phyloP scores from a whole-genome alignment of 768 basidiomycete genomes.

The Naematelia encephala region DNA sequence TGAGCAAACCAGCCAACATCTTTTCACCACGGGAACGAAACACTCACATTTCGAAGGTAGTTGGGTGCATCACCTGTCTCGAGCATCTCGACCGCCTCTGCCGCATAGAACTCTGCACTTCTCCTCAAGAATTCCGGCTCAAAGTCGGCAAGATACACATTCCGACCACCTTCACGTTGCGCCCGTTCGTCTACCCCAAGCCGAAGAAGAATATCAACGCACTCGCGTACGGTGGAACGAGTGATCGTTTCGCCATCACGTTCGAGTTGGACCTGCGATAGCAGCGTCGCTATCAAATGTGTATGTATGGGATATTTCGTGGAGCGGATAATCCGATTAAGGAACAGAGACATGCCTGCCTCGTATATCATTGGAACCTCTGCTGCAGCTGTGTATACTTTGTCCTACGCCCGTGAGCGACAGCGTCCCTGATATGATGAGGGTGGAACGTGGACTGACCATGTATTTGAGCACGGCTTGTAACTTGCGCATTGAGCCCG shows the following conservation, averaged over 20 bases:
- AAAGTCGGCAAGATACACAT: constrained; percentile 76
- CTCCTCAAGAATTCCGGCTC: constrained; percentile 76
- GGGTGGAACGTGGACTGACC: constrained; percentile 60
- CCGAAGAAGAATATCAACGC: constrained; percentile 76
- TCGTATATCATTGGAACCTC: constrained; percentile 75
- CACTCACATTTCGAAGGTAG: constrained; percentile 71
- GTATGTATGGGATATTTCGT: constrained; percentile 67
- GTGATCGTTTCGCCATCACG: constrained; percentile 87
- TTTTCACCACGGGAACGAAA: constrained; percentile 6
- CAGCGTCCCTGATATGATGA: too few relatives aligned
- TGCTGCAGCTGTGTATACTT: constrained; percentile 73
- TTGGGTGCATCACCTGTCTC: constrained; percentile 73
- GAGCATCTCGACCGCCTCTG: constrained; percentile 68
- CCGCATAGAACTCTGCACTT: constrained; percentile 72
- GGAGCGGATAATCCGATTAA: constrained; percentile 62
- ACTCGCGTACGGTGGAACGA: constrained; percentile 83
- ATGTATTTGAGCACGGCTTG: constrained; percentile 92
- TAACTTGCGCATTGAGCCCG: constrained; percentile 78
- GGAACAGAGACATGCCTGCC: constrained; percentile 76
- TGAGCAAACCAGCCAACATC: constrained; percentile 23
- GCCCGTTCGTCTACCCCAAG: constrained; percentile 53
- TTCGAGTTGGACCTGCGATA: constrained; percentile 83
- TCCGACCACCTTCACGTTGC: constrained; percentile 47
- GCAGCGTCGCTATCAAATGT: constrained; percentile 74
- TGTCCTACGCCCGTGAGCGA: constrained; percentile 63